A percentile compares a stretch with the other conserved stretches of the same genome.
Evolutionary conservation across 345 rosid species (phyloP).

Genomic region (Lagerstroemia speciosa): DNA sequence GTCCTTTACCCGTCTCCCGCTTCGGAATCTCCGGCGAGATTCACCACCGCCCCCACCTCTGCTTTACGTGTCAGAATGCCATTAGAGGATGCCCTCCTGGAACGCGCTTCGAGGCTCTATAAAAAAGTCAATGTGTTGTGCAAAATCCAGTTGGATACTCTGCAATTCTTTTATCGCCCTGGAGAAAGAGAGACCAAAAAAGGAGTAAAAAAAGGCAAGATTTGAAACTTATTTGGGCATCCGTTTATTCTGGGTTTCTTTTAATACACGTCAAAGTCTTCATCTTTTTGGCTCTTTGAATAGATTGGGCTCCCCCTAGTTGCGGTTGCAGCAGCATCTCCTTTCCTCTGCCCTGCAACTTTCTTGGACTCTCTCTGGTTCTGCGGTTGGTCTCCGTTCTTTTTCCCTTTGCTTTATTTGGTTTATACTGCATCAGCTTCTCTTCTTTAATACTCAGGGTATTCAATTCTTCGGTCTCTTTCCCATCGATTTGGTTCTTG

Average conservation of each 20-base stretch:
- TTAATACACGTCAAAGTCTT: background rate
- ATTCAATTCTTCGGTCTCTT: background rate
- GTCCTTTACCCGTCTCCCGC: background rate
- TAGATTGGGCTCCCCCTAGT: background rate
- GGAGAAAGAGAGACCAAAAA: background rate
- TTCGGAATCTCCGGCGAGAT: slow-evolving; percentile 8
- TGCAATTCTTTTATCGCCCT: background rate
- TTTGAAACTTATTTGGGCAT: too few species aligned
- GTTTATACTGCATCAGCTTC: background rate
- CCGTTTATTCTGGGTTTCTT: too few species aligned
- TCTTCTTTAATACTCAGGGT: background rate
- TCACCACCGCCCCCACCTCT: background rate
- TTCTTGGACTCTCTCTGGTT: slow-evolving; percentile 8
- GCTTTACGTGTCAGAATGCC: background rate
- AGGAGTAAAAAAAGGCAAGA: background rate
- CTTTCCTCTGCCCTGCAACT: slow-evolving; percentile 5
- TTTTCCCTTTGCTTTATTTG: background rate
- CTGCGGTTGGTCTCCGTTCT: slow-evolving; percentile 1
- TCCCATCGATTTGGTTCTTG: background rate
- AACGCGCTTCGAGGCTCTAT: background rate
- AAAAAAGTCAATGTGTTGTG: background rate
- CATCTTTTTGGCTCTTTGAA: background rate
- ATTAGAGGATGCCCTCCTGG: background rate
- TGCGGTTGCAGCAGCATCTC: slow-evolving; percentile 4
- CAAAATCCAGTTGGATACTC: slow-evolving; percentile 2